Conservation (phyloP, 768 basidiomycete genomes). For the Pluteus cervinus region DNA sequence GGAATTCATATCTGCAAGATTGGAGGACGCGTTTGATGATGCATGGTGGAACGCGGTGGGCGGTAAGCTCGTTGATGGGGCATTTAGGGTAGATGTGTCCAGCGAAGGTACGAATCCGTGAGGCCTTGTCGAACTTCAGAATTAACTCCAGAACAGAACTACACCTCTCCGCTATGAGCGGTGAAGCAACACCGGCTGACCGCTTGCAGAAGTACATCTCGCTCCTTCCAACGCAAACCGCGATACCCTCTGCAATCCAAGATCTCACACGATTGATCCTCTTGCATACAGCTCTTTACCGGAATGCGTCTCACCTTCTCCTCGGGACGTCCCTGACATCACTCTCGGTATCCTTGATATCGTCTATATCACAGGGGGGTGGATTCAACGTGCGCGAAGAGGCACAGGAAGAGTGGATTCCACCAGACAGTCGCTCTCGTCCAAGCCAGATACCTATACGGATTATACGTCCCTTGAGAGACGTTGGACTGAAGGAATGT, state of each 20-base stretch:
- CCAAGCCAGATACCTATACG: slow-evolving; percentile 27
- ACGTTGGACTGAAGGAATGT: slow-evolving; percentile 29
- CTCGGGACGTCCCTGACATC: slow-evolving; percentile 78
- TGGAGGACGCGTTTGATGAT: slow-evolving; percentile 72
- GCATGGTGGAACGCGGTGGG: slow-evolving; percentile 58
- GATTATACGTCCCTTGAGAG: slow-evolving; percentile 62
- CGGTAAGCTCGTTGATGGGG: slow-evolving; percentile 16
- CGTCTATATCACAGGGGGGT: slow-evolving; percentile 69
- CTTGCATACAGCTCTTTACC: slow-evolving; percentile 55
- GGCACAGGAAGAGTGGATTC: slow-evolving; percentile 64
- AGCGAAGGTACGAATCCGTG: slow-evolving; percentile 47
- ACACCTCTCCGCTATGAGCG: slow-evolving; percentile 18
- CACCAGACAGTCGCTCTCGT: slow-evolving; percentile 12
- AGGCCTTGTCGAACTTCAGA: neutral
- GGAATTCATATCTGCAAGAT: slow-evolving; percentile 54
- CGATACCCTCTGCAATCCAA: slow-evolving; percentile 51
- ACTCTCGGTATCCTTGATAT: slow-evolving; percentile 67
- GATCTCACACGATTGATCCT: slow-evolving; percentile 63
- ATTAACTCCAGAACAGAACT: slow-evolving; percentile 20
- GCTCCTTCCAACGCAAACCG: slow-evolving; percentile 71
- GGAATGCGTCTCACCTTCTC: slow-evolving; percentile 65
- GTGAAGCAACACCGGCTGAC: slow-evolving; percentile 17
- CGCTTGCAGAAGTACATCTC: slow-evolving; percentile 46
- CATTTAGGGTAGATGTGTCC: slow-evolving; percentile 39
- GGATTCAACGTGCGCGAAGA: slow-evolving; percentile 69